A percentile compares a stretch with the other conserved stretches of the same genome.
These are phyloP conservation scores for Penstemon barbatus DNA, from an alignment of 257 asterid species.

Conservation along the genomic window DNA sequence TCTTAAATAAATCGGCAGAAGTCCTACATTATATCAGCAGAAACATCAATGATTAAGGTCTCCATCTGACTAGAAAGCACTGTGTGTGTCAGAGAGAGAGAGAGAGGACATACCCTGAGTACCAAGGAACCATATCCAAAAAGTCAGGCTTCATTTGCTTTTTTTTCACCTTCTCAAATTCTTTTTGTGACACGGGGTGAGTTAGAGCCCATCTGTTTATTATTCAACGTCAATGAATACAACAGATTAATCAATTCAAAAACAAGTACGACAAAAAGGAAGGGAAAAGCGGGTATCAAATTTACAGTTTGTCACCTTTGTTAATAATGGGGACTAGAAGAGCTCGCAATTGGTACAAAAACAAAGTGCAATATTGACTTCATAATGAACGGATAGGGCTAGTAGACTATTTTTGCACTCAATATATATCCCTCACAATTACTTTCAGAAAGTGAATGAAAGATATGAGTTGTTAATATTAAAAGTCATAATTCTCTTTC, in stretches of 20 bases:
- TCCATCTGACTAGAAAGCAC: constrained; percentile 9
- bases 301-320: constrained; percentile 4
- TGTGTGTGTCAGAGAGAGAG: background rate
- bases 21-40: constrained; percentile 61
- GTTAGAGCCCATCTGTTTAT: constrained; percentile 93
- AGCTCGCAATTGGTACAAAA: background rate
- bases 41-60: constrained; percentile 24
- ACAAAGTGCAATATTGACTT: background rate
- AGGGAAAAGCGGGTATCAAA: background rate
- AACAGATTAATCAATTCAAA: constrained; percentile 19
- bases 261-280: background rate
- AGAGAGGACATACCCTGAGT: constrained; percentile 70
- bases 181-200: constrained; percentile 85
- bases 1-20: constrained; percentile 96
- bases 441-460: constrained; percentile 3
- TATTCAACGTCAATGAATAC: constrained; percentile 9
- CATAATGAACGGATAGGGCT: background rate
- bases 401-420: constrained; percentile 14
- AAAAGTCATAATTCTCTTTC: background rate
- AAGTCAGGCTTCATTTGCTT: constrained; percentile 94
- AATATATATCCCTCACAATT: constrained; percentile 14
- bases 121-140: constrained; percentile 99
- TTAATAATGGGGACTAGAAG: background rate
- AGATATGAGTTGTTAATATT: background rate
- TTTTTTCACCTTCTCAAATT: constrained; percentile 78